These are phyloP conservation scores for Xylaria sp. DNA, from an alignment of 2,329 filamentous ascomycete species.

Conservation along the genomic window DNA sequence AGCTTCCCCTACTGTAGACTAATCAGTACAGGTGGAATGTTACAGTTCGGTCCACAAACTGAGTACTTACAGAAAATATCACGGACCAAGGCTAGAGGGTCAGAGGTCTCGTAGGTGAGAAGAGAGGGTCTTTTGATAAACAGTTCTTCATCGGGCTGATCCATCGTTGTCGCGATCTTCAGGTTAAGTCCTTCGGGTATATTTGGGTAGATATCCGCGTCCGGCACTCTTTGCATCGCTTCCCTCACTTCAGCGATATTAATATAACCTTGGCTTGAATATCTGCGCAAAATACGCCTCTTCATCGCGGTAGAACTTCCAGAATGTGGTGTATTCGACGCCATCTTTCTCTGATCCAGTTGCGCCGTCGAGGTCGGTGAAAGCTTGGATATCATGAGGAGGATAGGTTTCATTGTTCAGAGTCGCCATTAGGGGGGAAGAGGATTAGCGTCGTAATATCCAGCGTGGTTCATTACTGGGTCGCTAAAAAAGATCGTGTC, in stretches of 20 bases:
- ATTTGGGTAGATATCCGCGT: constrained; percentile 37
- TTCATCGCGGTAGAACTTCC: constrained; percentile 37
- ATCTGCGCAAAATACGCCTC: constrained; percentile 37
- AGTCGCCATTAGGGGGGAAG: constrained; percentile 26
- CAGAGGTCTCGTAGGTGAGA: constrained; percentile 30
- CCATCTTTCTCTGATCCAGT: constrained; percentile 27
- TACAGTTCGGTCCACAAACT: background rate
- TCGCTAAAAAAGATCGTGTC: background rate
- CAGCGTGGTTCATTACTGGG: too few relatives aligned
- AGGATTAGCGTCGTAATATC: background rate
- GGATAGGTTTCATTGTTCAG: constrained; percentile 7
- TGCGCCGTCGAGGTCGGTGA: constrained; percentile 34
- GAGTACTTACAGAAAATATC: constrained; percentile 37
- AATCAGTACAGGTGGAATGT: background rate
- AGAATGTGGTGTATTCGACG: constrained; percentile 32
- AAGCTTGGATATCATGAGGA: constrained; percentile 37
- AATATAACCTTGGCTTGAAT: constrained; percentile 34
- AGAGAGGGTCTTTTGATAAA: constrained; percentile 38
- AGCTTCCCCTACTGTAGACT: constrained; percentile 35
- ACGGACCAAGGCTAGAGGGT: constrained; percentile 23
- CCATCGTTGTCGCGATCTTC: constrained; percentile 18
- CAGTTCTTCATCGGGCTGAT: constrained; percentile 28
- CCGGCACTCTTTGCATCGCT: constrained; percentile 34
- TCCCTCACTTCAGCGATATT: constrained; percentile 35
- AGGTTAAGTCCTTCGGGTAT: constrained; percentile 34